Evolutionary conservation across 768 basidiomycete species (phyloP).

Genomic region (Mycena olivaceomarginata): DNA sequence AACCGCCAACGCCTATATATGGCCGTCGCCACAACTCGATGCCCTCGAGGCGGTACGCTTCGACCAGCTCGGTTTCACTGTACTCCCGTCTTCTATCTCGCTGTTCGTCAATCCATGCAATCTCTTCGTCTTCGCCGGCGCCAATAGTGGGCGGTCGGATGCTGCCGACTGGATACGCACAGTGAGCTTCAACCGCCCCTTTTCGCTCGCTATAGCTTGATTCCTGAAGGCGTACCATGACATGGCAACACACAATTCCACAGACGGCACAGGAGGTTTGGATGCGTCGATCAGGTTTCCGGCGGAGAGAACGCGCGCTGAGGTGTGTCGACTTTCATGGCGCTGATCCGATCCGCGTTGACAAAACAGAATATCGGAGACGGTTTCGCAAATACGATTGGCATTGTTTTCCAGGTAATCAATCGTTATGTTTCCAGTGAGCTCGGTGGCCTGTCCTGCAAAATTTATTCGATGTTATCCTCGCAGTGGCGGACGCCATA

Average conservation of each 20-base stretch:
- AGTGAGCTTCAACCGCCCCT: not conserved
- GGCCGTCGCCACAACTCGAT: no score
- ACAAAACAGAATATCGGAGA: constrained; percentile 18
- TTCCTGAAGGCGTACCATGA: constrained; percentile 49
- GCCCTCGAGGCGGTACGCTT: no score
- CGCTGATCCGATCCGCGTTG: not conserved
- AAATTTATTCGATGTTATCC: not conserved
- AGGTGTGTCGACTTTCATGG: constrained; percentile 12
- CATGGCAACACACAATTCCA: constrained; percentile 48
- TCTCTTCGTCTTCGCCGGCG: not conserved
- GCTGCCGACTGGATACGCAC: constrained; percentile 17
- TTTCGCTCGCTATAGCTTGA: not conserved
- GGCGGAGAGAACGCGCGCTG: constrained; percentile 31
- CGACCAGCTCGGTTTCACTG: no score
- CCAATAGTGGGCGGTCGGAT: not conserved
- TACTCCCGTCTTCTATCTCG: no score
- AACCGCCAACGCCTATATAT: no score
- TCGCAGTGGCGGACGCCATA: constrained; percentile 28
- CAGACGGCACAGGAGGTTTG: constrained; percentile 50
- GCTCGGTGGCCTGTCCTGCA: not conserved
- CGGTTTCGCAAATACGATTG: constrained; percentile 27
- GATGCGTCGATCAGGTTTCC: constrained; percentile 51
- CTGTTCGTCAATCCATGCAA: no score
- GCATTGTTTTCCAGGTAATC: constrained; percentile 19
- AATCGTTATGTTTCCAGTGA: constrained; percentile 28